A percentile compares a stretch with the other conserved stretches of the same genome.
Evolutionary conservation across 75 land plant genomes (phyloP).

Genomic region (Picea sitchensis): DNA sequence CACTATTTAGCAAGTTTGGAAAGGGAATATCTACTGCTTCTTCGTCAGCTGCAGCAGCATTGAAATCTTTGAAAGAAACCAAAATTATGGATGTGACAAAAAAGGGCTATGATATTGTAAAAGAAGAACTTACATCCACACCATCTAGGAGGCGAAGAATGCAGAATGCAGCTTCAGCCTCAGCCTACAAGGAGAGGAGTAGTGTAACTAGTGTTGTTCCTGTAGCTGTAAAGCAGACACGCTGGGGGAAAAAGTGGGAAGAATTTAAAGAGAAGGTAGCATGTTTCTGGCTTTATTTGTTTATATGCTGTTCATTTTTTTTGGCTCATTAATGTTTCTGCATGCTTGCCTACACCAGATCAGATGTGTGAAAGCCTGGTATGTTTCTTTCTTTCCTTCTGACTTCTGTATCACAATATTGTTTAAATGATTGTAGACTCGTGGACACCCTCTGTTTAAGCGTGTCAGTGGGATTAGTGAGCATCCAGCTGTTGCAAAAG

Average conservation of each 20-base stretch:
- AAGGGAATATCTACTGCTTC: constrained; percentile 28
- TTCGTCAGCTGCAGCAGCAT: constrained; percentile 30
- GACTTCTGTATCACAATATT: not conserved
- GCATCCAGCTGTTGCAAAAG: constrained; percentile 75
- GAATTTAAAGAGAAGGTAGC: constrained; percentile 68
- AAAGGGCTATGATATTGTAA: constrained; percentile 65
- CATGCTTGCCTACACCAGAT: too few species aligned
- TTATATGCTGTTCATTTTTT: not conserved
- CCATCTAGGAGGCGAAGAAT: constrained; percentile 38
- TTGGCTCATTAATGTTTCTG: too few species aligned
- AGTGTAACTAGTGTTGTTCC: constrained; percentile 62
- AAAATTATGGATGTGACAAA: constrained; percentile 65
- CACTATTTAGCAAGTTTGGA: constrained; percentile 37
- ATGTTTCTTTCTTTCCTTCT: too few species aligned
- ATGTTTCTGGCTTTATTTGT: not conserved
- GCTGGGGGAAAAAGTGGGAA: constrained; percentile 76
- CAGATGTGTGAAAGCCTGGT: too few species aligned
- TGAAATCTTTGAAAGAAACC: constrained; percentile 45
- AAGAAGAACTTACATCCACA: constrained; percentile 67
- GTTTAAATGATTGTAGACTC: constrained; percentile 37
- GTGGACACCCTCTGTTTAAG: constrained; percentile 58
- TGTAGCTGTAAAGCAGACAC: constrained; percentile 51
- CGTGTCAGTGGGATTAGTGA: constrained; percentile 54
- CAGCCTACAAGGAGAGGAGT: constrained; percentile 43
- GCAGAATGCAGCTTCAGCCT: constrained; percentile 24